Conservation (phyloP, 2,329 filamentous ascomycete genomes). For the Penicillium griseofulvum region DNA sequence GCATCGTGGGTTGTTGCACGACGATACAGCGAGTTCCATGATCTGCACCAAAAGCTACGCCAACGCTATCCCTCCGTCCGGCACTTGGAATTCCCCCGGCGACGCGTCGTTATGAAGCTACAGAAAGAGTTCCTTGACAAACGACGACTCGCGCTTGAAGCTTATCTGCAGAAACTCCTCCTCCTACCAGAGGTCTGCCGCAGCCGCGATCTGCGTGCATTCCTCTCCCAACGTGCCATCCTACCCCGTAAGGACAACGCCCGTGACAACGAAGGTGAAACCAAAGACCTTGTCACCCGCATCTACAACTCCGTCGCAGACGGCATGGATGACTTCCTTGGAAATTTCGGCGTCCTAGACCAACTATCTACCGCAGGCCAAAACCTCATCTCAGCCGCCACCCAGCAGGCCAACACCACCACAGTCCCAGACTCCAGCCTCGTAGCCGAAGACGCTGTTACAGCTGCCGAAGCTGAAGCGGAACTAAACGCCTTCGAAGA, state of each 20-base stretch:
- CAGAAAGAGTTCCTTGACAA: conserved; percentile 95
- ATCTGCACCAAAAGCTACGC: conserved; percentile 85
- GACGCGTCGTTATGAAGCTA: conserved; percentile 92
- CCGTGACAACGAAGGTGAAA: conserved; percentile 59
- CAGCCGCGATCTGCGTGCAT: conserved; percentile 85
- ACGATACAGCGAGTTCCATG: conserved; percentile 94
- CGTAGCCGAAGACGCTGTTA: conserved; percentile 49
- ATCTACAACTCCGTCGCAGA: conserved; percentile 97
- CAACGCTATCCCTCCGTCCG: conserved; percentile 82
- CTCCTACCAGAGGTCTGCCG: conserved; percentile 89
- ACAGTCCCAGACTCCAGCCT: conserved; percentile 46
- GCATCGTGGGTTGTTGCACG: conserved; percentile 91
- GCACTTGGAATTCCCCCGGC: conserved; percentile 84
- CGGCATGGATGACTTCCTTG: conserved; percentile 96
- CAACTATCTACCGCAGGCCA: conserved; percentile 91
- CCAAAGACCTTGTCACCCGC: conserved; percentile 79
- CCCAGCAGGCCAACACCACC: conserved; percentile 49
- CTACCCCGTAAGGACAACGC: conserved; percentile 63
- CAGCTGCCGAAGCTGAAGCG: conserved; percentile 77
- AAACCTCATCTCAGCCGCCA: conserved; percentile 63
- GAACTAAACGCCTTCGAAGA: conserved; percentile 92
- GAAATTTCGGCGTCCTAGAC: conserved; percentile 92
- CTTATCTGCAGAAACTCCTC: conserved; percentile 78
- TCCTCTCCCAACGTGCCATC: conserved; percentile 82
- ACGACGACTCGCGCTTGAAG: conserved; percentile 76